Evolutionary conservation across 768 basidiomycete genomes (phyloP).

Genomic region (Clitopilus hobsonii): DNA sequence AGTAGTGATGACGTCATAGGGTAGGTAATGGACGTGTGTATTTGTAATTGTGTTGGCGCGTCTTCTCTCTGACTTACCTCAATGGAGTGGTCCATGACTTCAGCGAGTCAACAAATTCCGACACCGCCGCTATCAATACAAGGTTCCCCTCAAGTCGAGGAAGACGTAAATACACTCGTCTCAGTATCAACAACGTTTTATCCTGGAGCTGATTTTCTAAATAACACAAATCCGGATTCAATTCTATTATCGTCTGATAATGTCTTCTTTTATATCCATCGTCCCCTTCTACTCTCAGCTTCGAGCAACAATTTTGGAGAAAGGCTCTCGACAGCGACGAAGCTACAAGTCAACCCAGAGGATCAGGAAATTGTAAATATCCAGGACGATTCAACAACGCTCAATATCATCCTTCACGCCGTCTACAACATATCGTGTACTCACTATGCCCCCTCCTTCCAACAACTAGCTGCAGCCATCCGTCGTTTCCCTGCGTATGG

Average conservation of each 20-base stretch:
- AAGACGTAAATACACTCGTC: constrained; percentile 42
- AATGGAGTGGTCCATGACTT: constrained; percentile 2
- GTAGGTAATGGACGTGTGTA: constrained; percentile 6
- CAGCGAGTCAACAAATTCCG: constrained; percentile 38
- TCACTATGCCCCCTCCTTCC: constrained; percentile 68
- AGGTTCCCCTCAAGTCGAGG: constrained; percentile 16
- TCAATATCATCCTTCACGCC: constrained; percentile 72
- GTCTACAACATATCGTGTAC: constrained; percentile 70
- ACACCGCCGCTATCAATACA: constrained; percentile 51
- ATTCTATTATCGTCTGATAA: constrained; percentile 68
- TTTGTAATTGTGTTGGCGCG: constrained; percentile 6
- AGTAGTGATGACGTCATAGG: constrained; percentile 42
- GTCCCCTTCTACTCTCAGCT: constrained; percentile 45
- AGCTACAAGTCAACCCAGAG: constrained; percentile 24
- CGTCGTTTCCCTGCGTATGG: constrained; percentile 58
- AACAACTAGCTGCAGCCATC: constrained; percentile 52
- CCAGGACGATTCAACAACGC: constrained; percentile 51
- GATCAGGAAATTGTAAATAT: constrained; percentile 55
- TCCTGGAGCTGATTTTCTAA: constrained; percentile 57
- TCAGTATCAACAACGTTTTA: constrained; percentile 83
- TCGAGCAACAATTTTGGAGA: constrained; percentile 65
- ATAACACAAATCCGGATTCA: constrained; percentile 39
- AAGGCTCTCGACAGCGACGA: constrained; percentile 42
- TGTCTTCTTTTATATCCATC: constrained; percentile 83
- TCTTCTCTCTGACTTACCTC: constrained; percentile 9